phyloP scores from a whole-genome alignment of 306 rosid species.

The Purshia tridentata region DNA sequence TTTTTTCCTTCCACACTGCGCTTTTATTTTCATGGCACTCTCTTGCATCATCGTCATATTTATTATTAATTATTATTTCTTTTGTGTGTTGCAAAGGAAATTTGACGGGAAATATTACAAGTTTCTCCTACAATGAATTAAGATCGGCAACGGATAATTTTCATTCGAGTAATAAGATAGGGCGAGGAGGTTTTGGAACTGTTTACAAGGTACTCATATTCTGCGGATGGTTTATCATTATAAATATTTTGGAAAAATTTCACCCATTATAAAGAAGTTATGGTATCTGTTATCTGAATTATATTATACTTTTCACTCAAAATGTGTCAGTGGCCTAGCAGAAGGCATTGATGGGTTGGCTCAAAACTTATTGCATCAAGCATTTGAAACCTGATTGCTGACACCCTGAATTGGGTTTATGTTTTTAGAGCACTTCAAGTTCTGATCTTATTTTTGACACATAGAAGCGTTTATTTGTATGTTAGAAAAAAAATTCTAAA shows the following conservation, averaged over 20 bases:
- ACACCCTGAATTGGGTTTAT: conserved; percentile 1
- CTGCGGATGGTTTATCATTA: background rate
- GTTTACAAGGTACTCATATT: conserved; percentile 70
- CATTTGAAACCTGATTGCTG: background rate
- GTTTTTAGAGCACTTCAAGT: background rate
- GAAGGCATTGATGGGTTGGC: background rate
- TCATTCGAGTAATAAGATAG: conserved; percentile 63
- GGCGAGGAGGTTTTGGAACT: conserved; percentile 91
- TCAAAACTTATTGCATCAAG: conserved; percentile 3
- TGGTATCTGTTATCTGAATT: background rate
- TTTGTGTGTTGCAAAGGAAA: conserved; percentile 44
- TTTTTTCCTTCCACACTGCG: conserved; percentile 10
- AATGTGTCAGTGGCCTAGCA: too few species aligned
- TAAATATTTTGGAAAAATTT: background rate
- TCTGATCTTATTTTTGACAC: background rate
- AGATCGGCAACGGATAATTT: conserved; percentile 72
- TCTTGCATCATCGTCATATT: background rate
- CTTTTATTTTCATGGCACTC: conserved; percentile 2
- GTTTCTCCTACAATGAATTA: conserved; percentile 65
- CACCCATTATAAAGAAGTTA: background rate
- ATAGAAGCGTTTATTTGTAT: background rate
- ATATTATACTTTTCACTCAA: background rate
- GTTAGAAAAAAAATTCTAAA: background rate
- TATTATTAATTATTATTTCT: background rate
- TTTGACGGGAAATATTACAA: conserved; percentile 47